phyloP scores from a whole-genome alignment of 1,284 basidiomycete genomes.

The Marasmius sp. region DNA sequence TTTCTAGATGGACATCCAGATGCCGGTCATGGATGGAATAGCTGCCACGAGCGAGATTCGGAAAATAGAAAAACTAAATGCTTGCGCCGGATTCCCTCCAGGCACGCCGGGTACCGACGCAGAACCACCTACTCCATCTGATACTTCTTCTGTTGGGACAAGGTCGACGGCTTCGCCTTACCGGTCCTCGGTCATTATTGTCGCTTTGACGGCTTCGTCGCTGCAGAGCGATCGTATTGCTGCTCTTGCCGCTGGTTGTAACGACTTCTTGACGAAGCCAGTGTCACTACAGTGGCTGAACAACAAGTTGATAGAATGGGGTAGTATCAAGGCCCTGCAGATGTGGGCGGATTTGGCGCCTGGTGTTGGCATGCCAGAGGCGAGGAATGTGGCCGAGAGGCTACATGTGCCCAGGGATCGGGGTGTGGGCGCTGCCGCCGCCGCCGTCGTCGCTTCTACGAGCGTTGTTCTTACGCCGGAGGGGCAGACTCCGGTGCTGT shows the following conservation, averaged over 20 bases:
- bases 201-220: constrained; percentile 94
- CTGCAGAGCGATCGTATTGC: constrained; percentile 92
- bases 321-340: constrained; percentile 82
- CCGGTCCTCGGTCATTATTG: constrained; percentile 95
- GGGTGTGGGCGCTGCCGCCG: constrained; percentile 24
- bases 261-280: constrained; percentile 98
- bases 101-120: constrained; percentile 63
- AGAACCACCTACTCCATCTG: constrained; percentile 50
- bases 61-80: constrained; percentile 73
- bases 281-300: constrained; percentile 95
- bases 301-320: constrained; percentile 99
- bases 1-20: constrained; percentile 98
- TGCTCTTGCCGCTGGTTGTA: constrained; percentile 96
- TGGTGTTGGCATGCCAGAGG: constrained; percentile 63
- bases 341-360: constrained; percentile 84
- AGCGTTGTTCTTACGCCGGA: neutral
- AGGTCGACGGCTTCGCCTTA: constrained; percentile 59
- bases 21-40: constrained; percentile 99
- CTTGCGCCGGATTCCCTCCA: constrained; percentile 73
- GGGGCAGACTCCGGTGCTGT: too few relatives aligned
- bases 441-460: neutral
- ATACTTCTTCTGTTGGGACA: constrained; percentile 37
- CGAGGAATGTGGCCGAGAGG: constrained; percentile 64
- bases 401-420: constrained; percentile 65
- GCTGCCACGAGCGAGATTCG: constrained; percentile 97